phyloP scores from a whole-genome alignment of 2,329 filamentous ascomycete species.

The Penicillium sp. region DNA sequence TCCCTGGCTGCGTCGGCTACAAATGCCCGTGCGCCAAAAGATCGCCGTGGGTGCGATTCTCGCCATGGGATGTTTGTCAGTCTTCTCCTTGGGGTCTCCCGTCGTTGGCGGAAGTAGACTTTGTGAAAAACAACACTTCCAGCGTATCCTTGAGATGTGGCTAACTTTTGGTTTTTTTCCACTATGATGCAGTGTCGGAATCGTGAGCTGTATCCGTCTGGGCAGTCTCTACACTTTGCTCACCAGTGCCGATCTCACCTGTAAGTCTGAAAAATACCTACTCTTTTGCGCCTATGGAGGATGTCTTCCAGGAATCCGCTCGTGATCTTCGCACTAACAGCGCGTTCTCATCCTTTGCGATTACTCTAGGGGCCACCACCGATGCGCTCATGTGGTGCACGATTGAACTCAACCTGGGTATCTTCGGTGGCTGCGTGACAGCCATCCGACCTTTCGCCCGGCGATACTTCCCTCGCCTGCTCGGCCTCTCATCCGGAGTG shows the following conservation, averaged over 20 bases:
- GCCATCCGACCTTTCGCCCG: conserved; percentile 26
- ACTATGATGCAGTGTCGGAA: conserved; percentile 18
- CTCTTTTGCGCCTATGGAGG: too few relatives aligned
- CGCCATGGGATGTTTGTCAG: conserved; percentile 26
- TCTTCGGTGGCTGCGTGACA: conserved; percentile 25
- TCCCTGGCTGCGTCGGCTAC: conserved; percentile 25
- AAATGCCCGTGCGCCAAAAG: conserved; percentile 28
- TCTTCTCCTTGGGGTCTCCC: background rate
- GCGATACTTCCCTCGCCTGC: conserved; percentile 23
- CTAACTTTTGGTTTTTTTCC: background rate
- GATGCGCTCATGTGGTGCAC: conserved; percentile 24
- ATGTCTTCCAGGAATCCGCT: too few relatives aligned
- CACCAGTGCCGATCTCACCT: conserved; percentile 21
- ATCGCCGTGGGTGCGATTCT: conserved; percentile 24
- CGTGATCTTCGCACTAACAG: too few relatives aligned
- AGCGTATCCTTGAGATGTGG: too few relatives aligned
- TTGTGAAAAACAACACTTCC: too few relatives aligned
- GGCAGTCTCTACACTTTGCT: conserved; percentile 18
- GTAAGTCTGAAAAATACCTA: conserved; percentile 9
- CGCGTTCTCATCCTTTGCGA: too few relatives aligned
- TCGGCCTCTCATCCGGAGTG: conserved; percentile 19
- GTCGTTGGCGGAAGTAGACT: too few relatives aligned
- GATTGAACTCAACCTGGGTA: conserved; percentile 26
- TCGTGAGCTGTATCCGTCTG: conserved; percentile 27
- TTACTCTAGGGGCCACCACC: conserved; percentile 16